phyloP scores from a whole-genome alignment of 23 red algal genomes.

The Chondrus crispus region DNA sequence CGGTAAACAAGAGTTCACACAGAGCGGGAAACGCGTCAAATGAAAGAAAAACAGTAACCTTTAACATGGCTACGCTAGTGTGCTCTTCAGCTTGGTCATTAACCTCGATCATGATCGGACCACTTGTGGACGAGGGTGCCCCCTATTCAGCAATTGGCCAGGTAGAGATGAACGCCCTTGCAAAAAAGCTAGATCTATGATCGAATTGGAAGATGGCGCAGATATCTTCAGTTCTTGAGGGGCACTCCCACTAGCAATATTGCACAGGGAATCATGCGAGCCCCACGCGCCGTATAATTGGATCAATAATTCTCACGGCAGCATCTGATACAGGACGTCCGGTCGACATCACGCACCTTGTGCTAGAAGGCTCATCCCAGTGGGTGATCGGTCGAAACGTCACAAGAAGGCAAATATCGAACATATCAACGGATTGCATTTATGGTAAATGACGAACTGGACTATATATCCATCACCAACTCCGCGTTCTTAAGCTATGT shows the following conservation, averaged over 20 bases:
- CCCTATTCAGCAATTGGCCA: not conserved
- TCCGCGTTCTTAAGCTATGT: slow-evolving; percentile 1
- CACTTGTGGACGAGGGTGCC: not conserved
- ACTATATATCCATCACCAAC: not conserved
- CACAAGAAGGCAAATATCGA: not conserved
- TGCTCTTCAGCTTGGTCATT: not conserved
- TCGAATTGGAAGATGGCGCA: too few relatives aligned
- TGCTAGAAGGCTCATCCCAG: not conserved
- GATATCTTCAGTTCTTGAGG: too few relatives aligned
- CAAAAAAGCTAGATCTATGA: not conserved
- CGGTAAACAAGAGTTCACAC: not conserved
- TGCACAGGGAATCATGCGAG: not conserved
- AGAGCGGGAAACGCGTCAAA: too few relatives aligned
- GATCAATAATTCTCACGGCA: not conserved
- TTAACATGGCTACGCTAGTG: not conserved
- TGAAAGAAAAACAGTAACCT: not conserved
- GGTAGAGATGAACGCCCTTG: too few relatives aligned
- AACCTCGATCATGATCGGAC: not conserved
- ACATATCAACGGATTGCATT: too few relatives aligned
- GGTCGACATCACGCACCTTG: not conserved
- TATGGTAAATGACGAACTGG: not conserved
- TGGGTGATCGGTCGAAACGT: not conserved
- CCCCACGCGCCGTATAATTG: not conserved
- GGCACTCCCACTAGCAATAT: not conserved
- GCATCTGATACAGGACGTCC: not conserved